phyloP scores from a whole-genome alignment of 257 asterid species.

The Voacanga thouarsii region DNA sequence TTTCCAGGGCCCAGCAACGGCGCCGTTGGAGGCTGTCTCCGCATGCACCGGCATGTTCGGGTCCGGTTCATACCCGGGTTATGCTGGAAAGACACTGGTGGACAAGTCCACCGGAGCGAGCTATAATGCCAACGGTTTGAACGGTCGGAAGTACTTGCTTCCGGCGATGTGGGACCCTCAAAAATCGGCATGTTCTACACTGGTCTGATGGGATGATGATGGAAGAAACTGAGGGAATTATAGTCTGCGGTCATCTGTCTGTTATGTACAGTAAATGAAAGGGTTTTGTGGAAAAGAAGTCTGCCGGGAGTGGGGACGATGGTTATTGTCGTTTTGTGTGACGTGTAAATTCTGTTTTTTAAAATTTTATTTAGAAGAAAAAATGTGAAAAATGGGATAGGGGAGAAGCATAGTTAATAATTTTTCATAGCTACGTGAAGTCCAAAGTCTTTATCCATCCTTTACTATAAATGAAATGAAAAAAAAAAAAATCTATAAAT shows the following conservation, averaged over 20 bases:
- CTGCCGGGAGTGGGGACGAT: not conserved
- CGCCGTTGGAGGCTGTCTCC: constrained; percentile 79
- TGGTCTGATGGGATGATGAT: constrained; percentile 33
- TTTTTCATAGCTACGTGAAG: not conserved
- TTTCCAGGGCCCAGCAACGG: constrained; percentile 66
- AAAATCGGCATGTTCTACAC: constrained; percentile 60
- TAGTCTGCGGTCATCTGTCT: constrained; percentile 23
- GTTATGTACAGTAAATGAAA: constrained; percentile 17
- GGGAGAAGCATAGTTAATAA: not conserved
- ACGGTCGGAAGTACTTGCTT: constrained; percentile 60
- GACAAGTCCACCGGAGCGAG: constrained; percentile 60
- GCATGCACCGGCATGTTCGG: constrained; percentile 76
- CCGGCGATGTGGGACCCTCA: constrained; percentile 94
- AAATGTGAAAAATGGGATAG: constrained; percentile 17
- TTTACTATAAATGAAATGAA: not conserved
- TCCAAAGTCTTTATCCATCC: not conserved
- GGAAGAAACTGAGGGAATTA: not conserved
- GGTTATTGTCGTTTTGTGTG: constrained; percentile 37
- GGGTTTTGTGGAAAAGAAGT: not conserved
- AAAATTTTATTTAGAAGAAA: not conserved
- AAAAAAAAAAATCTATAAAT: not conserved
- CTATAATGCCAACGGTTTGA: constrained; percentile 66
- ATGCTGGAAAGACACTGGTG: constrained; percentile 47
- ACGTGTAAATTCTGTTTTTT: constrained; percentile 33
- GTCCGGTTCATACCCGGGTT: constrained; percentile 73